Conservation (phyloP, 2,329 filamentous ascomycete species). For the Cytospora chrysosperma region DNA sequence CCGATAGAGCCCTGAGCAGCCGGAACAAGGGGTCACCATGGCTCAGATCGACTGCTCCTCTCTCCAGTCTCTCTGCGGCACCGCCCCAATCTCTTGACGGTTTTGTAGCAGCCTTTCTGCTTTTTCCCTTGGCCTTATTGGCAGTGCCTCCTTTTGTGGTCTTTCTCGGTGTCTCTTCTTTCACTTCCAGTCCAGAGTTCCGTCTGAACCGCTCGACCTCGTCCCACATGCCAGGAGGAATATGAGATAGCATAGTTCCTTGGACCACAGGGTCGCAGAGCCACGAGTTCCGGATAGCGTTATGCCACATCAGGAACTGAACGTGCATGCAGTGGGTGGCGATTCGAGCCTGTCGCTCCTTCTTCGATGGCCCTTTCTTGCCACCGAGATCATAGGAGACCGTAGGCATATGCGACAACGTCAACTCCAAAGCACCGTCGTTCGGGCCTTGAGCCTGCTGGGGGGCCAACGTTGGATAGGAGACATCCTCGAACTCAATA, state of each 20-base stretch:
- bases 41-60: constrained; percentile 72
- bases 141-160: constrained; percentile 28
- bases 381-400: constrained; percentile 57
- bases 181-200: constrained; percentile 59
- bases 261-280: constrained; percentile 75
- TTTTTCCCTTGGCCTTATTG: constrained; percentile 37
- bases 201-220: constrained; percentile 73
- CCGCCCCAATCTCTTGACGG: constrained; percentile 67
- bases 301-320: constrained; percentile 84
- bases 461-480: constrained; percentile 38
- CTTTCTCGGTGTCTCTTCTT: constrained; percentile 35
- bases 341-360: constrained; percentile 74
- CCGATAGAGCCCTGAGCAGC: constrained; percentile 71
- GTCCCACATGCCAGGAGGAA: constrained; percentile 66
- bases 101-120: constrained; percentile 36
- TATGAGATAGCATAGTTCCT: constrained; percentile 69
- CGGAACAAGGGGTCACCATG: constrained; percentile 77
- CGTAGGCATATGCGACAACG: constrained; percentile 48
- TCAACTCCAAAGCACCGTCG: constrained; percentile 72
- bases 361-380: constrained; percentile 84
- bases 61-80: constrained; percentile 67
- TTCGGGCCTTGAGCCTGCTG: constrained; percentile 41
- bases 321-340: constrained; percentile 88
- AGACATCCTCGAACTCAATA: constrained; percentile 62
- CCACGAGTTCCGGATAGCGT: constrained; percentile 82